Conservation (phyloP, 305 asterid species). For the Nicotiana rustica region DNA sequence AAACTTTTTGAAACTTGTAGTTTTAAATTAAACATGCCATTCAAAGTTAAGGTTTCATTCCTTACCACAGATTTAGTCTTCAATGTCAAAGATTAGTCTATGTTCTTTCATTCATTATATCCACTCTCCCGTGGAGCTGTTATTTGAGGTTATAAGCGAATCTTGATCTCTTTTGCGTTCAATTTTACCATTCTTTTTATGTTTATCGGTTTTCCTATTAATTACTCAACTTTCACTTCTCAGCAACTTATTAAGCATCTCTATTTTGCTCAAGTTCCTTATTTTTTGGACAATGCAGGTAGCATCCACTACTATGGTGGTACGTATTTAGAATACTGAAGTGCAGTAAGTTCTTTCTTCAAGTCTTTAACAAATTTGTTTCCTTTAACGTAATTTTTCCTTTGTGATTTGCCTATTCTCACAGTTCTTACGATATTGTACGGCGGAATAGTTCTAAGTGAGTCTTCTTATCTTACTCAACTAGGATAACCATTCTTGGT, state of each 20-base stretch:
- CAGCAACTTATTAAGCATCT: neutral
- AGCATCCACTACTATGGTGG: conserved; percentile 29
- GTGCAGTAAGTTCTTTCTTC: neutral
- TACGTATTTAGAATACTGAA: neutral
- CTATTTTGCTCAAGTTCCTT: neutral
- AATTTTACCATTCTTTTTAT: conserved; percentile 3
- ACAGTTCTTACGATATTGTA: conserved; percentile 3
- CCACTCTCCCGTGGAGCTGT: neutral
- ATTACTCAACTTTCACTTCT: too few species aligned
- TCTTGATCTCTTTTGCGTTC: neutral
- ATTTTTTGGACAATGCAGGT: neutral
- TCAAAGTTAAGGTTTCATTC: neutral
- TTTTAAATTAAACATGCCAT: too few species aligned
- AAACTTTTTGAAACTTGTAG: too few species aligned
- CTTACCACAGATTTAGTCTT: neutral
- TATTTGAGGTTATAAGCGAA: neutral
- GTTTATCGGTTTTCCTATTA: neutral
- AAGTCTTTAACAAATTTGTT: neutral
- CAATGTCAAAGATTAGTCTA: neutral
- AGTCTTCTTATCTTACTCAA: conserved; percentile 8
- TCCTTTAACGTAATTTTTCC: conserved; percentile 4
- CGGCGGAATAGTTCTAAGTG: conserved; percentile 8
- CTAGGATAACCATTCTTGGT: neutral
- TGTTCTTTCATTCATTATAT: neutral
- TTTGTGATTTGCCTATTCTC: conserved; percentile 11